Evolutionary conservation across 805 yeast species (phyloP), one percentile per base, ranked within the genome.

Genomic region (Wickerhamomyces mucosus): DNA sequence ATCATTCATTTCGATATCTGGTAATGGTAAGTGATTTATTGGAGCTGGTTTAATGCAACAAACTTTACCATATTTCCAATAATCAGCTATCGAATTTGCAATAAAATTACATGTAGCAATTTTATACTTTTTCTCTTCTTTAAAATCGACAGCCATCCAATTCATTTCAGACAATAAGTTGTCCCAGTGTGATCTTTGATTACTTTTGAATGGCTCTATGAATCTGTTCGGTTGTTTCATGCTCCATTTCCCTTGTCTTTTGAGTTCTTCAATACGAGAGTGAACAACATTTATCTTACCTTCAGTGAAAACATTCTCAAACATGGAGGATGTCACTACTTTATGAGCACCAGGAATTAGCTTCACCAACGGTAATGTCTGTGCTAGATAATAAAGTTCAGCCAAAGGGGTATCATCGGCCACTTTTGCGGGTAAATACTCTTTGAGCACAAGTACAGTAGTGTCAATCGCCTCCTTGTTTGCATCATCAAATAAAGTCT

Each of bases 261-360:
- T 84, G 40, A 92, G 64, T 52, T 89, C 97, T 49, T 89, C 97
- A 28, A 92, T 88, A 38, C 97, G 66, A 2, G 94, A 80, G 45
- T 85, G 81, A 14, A 85, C 75, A 9, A 86, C 96, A 0, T 94
- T 83, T 3, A 89, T 76, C 50, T 88, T 81, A 4, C 96, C 95
- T 50, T 92, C 98, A 11, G 84, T 70, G 21, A 88, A 60, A 0
- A 95, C 83, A 45, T 80, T 72, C 48, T 85, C 94, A 56, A 74
- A 92, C 35, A 82, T 74, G 31, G 84, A 89, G 0, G 97, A 82
- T 20, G 86, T 74, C 23, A 89, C 62, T 0, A 82, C 78, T 50
- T 92, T 92, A 48, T 88, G 95, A 4, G 95, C 75, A 20, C 86
- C 70, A 1, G 94, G 85, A 19, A 92, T 60, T 15, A 89, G 61